Base-by-base conservation (phyloP, 768 basidiomycete species). In the Lentinus brumalis region DNA sequence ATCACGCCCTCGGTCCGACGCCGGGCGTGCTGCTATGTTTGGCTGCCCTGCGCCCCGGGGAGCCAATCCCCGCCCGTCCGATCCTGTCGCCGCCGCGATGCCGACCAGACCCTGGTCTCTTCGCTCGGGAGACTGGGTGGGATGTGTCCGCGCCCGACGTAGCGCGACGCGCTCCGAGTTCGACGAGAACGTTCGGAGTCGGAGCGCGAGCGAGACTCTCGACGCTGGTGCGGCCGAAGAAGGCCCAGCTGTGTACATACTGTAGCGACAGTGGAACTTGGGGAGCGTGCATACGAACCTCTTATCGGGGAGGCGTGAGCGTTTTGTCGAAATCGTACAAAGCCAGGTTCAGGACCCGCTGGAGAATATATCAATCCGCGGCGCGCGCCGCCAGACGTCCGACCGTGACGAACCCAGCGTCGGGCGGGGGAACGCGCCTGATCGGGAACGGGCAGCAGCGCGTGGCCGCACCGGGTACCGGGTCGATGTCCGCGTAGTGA, bases 21-120 rank as follows among this genome's bases (percentile, higher is more conserved):
- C 47, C 59, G 21, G 59, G 53, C 5, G 18, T 31, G 26, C 18
- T 15, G 38, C 59, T 55, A 60, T 41, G 49, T 60, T 60, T 54
- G 47, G 39, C 5, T 14, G 10, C 26, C 26, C n/a, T 12, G 16
- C 14, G n/a, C 3, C 14, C 44, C 44, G 44, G 16, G n/a, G 7
- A 35, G 30, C 58, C 58, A 59, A 59, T 59, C 12, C 32, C 4
- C n/a, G 51, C 14, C 29, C 52, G 11, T 32, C 42, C 42, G 31
- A 59, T 39, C 18, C 21, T 38, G 14, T n/a, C 18, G 58, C 58
- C 58, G 58, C 35, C 35, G 31, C 30, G 42, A 6, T 47, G 51
- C 58, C 58, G 57, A 41, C 39, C 38, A 45, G 44, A 45, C 44
- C 44, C 16, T 14, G 15, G 11, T 9, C 30, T 50, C 14, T 8